Base-by-base conservation (phyloP, 2,329 filamentous ascomycete genomes). In the Trichoderma polysporum region DNA sequence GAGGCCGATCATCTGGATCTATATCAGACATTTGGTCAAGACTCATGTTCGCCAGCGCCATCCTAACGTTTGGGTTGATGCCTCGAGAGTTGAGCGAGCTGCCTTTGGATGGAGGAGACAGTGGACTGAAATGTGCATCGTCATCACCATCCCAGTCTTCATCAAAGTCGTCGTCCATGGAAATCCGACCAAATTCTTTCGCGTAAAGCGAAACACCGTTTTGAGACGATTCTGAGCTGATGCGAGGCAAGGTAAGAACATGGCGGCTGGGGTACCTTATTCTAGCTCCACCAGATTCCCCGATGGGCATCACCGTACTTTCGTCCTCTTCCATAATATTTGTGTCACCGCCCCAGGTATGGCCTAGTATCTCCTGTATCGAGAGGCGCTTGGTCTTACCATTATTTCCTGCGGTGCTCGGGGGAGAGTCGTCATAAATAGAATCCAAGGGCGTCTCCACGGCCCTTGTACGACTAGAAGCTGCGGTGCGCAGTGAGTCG, bases 341-440 rank as follows among this genome's bases (percentile, higher is more conserved):
- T 52, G 83, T 82, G 56, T 84, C 83, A 25, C 79, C 82, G 67
- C 88, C 84, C 78, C 84, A 87, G 9, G 84, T 79, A 15, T 80
- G 80, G 8, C 84, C 85, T 19, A 88, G 74, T 19, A 88, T 87
- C 70, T 87, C 86, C 56, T 88, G 86, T 41, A 88, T 86, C 0
- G 86, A 87, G 12, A 86, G 74, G 29, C 86, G 80, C 71, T 86
- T 87, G 2, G 82, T 79, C 73, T 83, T 87, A 70, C 71, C 78
- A 70, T 84, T 84, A 70, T 84, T 84, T 63, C 83, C 81, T 19
- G 83, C 83, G 1, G 85, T 84, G 74, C 84, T 86, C 8, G 87
- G 86, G 39, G 89, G 90, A 15, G 90, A 92, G 72, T 94, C 91
- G 77, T 94, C 91, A 76, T 93, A 94, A 82, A 93, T 91, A 27